Evolutionary conservation across 768 basidiomycete genomes (phyloP).

Genomic region (Russula sp.): DNA sequence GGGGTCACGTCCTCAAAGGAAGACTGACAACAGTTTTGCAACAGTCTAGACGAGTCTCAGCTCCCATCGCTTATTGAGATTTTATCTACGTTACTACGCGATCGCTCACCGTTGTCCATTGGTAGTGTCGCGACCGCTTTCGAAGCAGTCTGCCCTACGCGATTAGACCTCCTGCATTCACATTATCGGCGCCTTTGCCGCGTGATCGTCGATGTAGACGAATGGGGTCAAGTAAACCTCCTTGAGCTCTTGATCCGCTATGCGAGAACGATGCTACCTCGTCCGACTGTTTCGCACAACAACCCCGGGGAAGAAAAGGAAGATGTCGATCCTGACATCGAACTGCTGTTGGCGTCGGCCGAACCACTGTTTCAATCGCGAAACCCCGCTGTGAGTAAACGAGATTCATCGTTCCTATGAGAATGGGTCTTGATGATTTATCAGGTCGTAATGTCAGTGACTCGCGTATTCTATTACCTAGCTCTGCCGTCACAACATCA

Average conservation of each 20-base stretch:
- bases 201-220: conserved; percentile 86
- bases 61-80: conserved; percentile 68
- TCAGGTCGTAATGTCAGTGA: conserved; percentile 78
- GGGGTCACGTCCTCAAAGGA: conserved; percentile 2
- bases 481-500: conserved; percentile 53
- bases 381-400: conserved; percentile 73
- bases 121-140: conserved; percentile 87
- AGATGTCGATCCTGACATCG: conserved; percentile 75
- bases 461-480: conserved; percentile 71
- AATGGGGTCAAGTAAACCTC: conserved; percentile 90
- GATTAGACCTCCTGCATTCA: conserved; percentile 82
- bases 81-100: conserved; percentile 60
- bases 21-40: conserved; percentile 1
- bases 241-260: conserved; percentile 79
- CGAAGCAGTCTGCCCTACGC: conserved; percentile 78
- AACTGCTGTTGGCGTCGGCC: conserved; percentile 64
- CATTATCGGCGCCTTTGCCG: conserved; percentile 85
- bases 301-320: conserved; percentile 41
- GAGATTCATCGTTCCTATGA: neutral
- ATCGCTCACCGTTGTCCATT: conserved; percentile 82
- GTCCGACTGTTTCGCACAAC: conserved; percentile 46
- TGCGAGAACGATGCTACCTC: conserved; percentile 75
- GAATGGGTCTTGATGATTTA: neutral
- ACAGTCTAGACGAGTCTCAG: conserved; percentile 72
- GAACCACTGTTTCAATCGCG: conserved; percentile 81